Evolutionary conservation across 306 rosid genomes (phyloP).

Genomic region (Lupinus albus): DNA sequence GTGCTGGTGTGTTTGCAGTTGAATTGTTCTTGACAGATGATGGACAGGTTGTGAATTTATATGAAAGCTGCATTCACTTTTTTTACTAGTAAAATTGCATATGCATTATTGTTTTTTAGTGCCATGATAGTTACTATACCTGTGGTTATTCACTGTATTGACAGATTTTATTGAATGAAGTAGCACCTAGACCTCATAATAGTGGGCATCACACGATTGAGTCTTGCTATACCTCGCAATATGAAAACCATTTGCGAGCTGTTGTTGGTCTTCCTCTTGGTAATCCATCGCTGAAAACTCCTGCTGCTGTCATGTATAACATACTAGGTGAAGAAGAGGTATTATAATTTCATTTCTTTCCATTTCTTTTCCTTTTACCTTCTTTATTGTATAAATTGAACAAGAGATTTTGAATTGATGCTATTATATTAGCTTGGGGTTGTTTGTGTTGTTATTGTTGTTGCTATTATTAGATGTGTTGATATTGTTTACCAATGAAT

Average conservation of each 20-base stretch:
- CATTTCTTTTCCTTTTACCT: neutral
- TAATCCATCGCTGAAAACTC: slow-evolving; percentile 83
- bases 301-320: slow-evolving; percentile 90
- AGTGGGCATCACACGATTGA: slow-evolving; percentile 98
- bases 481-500: slow-evolving; percentile 4
- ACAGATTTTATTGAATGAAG: slow-evolving; percentile 93
- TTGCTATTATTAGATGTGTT: neutral
- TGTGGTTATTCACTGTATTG: slow-evolving; percentile 38
- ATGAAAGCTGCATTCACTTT: slow-evolving; percentile 19
- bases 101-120: slow-evolving; percentile 31
- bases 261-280: slow-evolving; percentile 98
- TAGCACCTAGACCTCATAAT: slow-evolving; percentile 94
- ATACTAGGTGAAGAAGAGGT: slow-evolving; percentile 93
- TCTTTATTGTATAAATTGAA: slow-evolving; percentile 1
- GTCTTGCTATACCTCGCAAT: slow-evolving; percentile 88
- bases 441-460: neutral
- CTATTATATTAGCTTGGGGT: slow-evolving; percentile 14
- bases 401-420: slow-evolving; percentile 15
- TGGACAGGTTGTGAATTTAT: slow-evolving; percentile 63
- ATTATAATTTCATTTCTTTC: slow-evolving; percentile 4
- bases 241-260: slow-evolving; percentile 90
- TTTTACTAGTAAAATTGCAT: slow-evolving; percentile 19
- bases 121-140: slow-evolving; percentile 19
- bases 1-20: slow-evolving; percentile 96
- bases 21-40: slow-evolving; percentile 81